Base-by-base conservation (phyloP, 495 filamentous ascomycete species). In the Parathielavia hyrcaniae region DNA sequence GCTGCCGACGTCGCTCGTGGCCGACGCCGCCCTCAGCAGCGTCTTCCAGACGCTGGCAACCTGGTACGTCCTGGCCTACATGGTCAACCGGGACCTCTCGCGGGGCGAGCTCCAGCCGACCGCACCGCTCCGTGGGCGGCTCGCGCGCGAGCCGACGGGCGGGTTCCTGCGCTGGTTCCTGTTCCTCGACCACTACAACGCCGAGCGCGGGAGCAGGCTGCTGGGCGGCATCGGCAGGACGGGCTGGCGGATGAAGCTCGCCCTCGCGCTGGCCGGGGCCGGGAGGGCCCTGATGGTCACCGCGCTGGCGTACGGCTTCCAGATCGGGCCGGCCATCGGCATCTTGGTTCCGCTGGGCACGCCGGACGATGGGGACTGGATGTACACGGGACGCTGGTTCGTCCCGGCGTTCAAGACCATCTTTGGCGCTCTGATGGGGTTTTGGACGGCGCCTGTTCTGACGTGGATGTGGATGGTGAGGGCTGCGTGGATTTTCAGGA, bases 371-470 rank as follows among this genome's bases (percentile, higher is more conserved):
- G 61, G 67, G 35, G 76, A 77, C 50, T 79, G 69, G 67, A 70
- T 69, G 23, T 79, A 67, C 53, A 57, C 62, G 36, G 48, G 53
- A 19, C 67, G 57, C 52, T 79, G 76, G 76, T 60, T 66, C 55
- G 75, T 72, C 30, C 53, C 74, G 61, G 44, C 77, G 38, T 78
- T 75, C 48, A 78, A 78, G 64, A 50, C 69, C 30, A 50, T 78
- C 36, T 64, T 69, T 50, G 74, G 74, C 57, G 71, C 61, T 32
- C 59, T 71, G 53, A 57, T 76, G 40, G 73, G 66, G 35, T 44
- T 74, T 55, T 53, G 72, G 39, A 64, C 63, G 50, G 75, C 73
- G 62, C 74, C 74, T 19, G 52, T 56, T 32, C 71, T 77, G 67
- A 69, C 69, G 49, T 48, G 62, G 34, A 73, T 74, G 59, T 76